These are phyloP conservation scores for Thielaviopsis punctulata DNA, from an alignment of 2,329 filamentous ascomycete genomes.

Conservation along the genomic window DNA sequence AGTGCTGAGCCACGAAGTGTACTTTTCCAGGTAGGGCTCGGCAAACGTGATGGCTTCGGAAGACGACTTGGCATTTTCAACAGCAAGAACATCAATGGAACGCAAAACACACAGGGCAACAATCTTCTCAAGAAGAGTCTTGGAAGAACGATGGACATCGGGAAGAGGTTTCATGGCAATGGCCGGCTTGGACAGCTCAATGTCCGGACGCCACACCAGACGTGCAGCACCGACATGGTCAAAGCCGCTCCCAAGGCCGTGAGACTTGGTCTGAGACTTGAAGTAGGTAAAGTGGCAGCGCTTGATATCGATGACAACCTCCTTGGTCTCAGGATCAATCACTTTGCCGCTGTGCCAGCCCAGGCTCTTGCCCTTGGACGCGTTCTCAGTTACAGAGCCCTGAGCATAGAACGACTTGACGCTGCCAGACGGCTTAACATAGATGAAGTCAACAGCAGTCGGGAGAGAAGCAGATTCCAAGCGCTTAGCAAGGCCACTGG, in stretches of 20 bases:
- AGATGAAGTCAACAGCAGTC: constrained; percentile 1
- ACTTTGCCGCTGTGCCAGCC: neutral
- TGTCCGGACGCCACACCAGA: neutral
- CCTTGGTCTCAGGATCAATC: neutral
- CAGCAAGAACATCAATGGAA: neutral
- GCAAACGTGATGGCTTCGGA: neutral
- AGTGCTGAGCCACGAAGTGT: neutral
- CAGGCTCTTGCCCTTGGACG: neutral
- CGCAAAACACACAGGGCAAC: neutral
- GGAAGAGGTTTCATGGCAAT: neutral
- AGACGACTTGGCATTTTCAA: neutral
- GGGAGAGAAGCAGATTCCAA: neutral
- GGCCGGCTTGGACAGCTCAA: neutral
- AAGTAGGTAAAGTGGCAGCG: neutral
- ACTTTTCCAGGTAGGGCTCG: neutral
- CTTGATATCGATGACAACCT: neutral
- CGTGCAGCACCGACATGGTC: neutral
- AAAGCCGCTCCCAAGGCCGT: neutral
- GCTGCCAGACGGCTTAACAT: neutral
- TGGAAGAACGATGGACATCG: neutral
- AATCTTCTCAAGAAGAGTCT: neutral
- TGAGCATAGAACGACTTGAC: neutral
- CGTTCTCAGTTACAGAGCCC: neutral
- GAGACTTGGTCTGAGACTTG: neutral
- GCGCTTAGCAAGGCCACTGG: neutral